phyloP scores from a whole-genome alignment of 225 moss, liverwort and hornwort genomes.

The Bryoerythrophyllum caledonicum region DNA sequence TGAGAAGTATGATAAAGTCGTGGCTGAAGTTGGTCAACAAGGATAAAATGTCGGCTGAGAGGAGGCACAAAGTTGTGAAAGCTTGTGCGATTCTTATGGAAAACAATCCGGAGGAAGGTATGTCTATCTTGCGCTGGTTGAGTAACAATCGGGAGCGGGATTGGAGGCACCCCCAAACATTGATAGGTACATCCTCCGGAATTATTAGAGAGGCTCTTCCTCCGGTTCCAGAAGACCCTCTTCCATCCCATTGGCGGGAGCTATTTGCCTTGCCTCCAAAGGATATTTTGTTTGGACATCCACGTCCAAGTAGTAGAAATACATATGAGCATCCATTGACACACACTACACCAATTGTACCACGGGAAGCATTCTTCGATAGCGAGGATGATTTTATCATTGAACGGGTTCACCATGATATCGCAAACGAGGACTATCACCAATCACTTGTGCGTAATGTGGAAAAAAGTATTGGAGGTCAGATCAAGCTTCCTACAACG shows the following conservation, averaged over 20 bases:
- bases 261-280: background rate
- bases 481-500: background rate
- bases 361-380: background rate
- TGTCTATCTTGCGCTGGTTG: background rate
- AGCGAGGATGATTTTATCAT: background rate
- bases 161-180: background rate
- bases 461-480: background rate
- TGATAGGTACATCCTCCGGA: background rate
- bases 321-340: background rate
- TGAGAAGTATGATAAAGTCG: background rate
- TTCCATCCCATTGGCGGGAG: background rate
- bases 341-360: background rate
- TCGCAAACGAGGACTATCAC: background rate
- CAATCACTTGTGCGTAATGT: background rate
- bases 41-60: background rate
- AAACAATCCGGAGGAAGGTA: background rate
- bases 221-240: background rate
- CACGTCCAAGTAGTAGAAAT: background rate
- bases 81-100: background rate
- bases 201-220: background rate
- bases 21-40: background rate
- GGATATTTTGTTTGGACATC: background rate
- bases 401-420: background rate
- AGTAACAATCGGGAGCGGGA: background rate
- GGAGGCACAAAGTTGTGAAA: background rate